These are phyloP conservation scores for Dictyostelium citrinum DNA, from an alignment of 78 protist species.

Conservation along the genomic window DNA sequence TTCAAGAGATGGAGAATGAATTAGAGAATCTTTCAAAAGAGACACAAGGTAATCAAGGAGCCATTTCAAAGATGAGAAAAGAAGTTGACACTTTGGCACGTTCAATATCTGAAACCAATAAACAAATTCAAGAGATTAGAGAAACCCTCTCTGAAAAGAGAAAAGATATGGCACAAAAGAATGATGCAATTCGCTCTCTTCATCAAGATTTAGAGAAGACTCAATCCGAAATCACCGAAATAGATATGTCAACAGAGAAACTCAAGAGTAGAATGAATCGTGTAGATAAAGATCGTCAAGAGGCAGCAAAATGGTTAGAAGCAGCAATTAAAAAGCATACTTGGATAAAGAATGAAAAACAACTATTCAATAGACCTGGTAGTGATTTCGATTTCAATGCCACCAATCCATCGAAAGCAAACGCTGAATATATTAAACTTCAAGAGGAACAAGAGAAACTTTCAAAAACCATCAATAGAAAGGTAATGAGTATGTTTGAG, in stretches of 20 bases:
- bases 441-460: conserved; percentile 61
- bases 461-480: conserved; percentile 90
- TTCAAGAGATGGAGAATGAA: conserved; percentile 53
- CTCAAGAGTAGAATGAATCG: not conserved
- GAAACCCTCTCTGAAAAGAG: not conserved
- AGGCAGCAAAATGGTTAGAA: conserved; percentile 8
- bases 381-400: conserved; percentile 83
- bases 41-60: conserved; percentile 1
- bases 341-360: conserved; percentile 86
- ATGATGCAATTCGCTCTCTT: conserved; percentile 1
- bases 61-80: not conserved
- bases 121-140: not conserved
- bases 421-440: not conserved
- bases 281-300: conserved; percentile 33
- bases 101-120: not conserved
- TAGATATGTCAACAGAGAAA: conserved; percentile 23
- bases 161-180: conserved; percentile 4
- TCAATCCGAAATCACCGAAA: not conserved
- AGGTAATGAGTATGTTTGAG: conserved; percentile 86
- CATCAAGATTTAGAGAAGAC: not conserved
- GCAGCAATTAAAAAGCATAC: conserved; percentile 21
- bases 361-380: conserved; percentile 80
- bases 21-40: conserved; percentile 26
- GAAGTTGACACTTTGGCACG: not conserved
- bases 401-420: not conserved